Base-by-base conservation (phyloP, 2,329 filamentous ascomycete species). In the Penicillium sp. region DNA sequence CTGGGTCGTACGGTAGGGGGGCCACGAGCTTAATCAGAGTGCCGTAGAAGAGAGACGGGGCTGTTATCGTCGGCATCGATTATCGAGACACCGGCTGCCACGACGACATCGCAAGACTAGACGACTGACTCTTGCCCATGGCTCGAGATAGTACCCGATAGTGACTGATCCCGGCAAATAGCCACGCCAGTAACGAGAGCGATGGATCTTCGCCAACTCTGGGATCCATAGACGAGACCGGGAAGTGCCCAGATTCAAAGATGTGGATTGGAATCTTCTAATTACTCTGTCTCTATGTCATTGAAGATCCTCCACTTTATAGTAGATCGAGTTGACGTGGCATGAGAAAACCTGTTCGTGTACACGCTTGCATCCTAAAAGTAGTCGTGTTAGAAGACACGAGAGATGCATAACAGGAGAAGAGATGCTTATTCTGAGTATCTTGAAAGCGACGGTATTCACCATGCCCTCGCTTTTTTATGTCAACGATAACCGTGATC, bases 1-100 rank as follows among this genome's bases (percentile, higher is more conserved):
- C 65, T 37, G 55, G 62, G 38, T 48, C 52, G 26, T 51, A 61
- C 57, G 16, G 48, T 46, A 43, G 57, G 43, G 52, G n/a, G 14
- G 26, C 45, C 45, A 19, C 58, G 55, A 59, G 62, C 64, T 58
- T 58, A 61, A 57, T 40, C 51, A 22, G 42, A 52, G 28, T 61
- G 26, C 54, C 52, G 26, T 35, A 30, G 28, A 14, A 4, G 46
- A 6, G 4, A 28, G 25, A 26, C 43, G 22, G 25, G 25, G 43
- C 5, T 26, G 25, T 26, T 46, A 16, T 14, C 10, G 14, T 33
- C 7, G 16, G 8, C 28, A 26, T 37, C 37, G 22, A 45, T 5
- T 30, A 26, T 49, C 55, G 55, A 48, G n/a, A 30, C 28, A 19
- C 13, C 13, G 38, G 6, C 22, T 55, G 30, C 48, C 35, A 55